Percentiles rank a stretch among this genome's conserved stretches.
Evolutionary conservation across 495 filamentous ascomycete genomes (phyloP).

Genomic region (Jackrogersella minutella): DNA sequence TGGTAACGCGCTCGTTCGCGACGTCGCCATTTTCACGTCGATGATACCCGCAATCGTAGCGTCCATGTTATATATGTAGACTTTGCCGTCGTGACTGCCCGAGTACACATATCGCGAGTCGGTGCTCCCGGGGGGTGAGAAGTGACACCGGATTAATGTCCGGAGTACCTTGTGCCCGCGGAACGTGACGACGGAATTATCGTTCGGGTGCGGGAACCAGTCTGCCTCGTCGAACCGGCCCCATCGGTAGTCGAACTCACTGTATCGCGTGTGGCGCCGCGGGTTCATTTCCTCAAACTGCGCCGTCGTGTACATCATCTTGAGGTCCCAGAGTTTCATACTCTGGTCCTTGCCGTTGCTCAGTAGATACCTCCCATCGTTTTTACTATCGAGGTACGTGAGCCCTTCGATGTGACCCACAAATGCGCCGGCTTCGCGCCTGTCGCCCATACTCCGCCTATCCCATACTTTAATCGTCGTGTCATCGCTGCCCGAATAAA

Average conservation of each 20-base stretch:
- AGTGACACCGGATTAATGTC: conserved; percentile 94
- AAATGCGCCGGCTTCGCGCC: conserved; percentile 89
- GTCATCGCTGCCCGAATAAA: conserved; percentile 97
- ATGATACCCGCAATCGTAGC: conserved; percentile 83
- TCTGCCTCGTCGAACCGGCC: conserved; percentile 70
- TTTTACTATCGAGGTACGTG: conserved; percentile 96
- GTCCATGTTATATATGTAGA: conserved; percentile 94
- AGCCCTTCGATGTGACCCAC: conserved; percentile 93
- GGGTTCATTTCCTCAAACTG: conserved; percentile 62
- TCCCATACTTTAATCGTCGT: conserved; percentile 97
- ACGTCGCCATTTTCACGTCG: conserved; percentile 75
- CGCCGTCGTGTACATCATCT: conserved; percentile 77
- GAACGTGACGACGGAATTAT: conserved; percentile 94
- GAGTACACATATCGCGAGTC: conserved; percentile 93
- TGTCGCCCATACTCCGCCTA: conserved; percentile 85
- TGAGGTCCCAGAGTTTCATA: conserved; percentile 97
- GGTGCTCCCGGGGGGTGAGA: conserved; percentile 87
- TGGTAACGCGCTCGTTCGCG: conserved; percentile 20
- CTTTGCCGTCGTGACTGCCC: conserved; percentile 85
- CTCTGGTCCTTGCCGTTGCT: conserved; percentile 96
- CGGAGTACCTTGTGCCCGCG: conserved; percentile 85
- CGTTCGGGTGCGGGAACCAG: conserved; percentile 80
- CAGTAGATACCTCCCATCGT: conserved; percentile 91
- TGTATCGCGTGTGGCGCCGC: conserved; percentile 59
- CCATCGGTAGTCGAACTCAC: conserved; percentile 87